These are phyloP conservation scores for Podospora pseudopauciseta DNA, from an alignment of 495 filamentous ascomycete species.

Conservation along the genomic window DNA sequence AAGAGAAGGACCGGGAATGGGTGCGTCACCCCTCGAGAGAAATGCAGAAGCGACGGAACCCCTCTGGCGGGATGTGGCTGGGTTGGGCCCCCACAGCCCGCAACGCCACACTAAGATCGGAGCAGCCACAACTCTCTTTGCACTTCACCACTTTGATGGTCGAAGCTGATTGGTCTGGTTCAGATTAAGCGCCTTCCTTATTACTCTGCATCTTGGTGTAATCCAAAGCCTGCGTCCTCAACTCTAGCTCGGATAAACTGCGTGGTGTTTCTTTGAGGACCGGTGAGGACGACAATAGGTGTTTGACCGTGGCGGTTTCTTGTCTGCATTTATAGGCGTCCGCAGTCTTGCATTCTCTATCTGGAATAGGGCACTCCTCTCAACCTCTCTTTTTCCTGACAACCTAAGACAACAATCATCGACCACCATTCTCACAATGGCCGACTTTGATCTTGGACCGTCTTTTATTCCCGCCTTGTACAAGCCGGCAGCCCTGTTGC, in stretches of 20 bases:
- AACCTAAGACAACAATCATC: background rate
- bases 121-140: background rate
- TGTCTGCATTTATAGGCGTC: background rate
- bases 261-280: background rate
- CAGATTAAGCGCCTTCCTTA: background rate
- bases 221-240: background rate
- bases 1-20: background rate
- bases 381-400: no score
- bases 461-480: slow-evolving; percentile 73
- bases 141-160: background rate
- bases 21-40: background rate
- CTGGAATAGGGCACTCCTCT: no score
- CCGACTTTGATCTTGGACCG: slow-evolving; percentile 57
- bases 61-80: background rate
- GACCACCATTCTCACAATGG: slow-evolving; percentile 32
- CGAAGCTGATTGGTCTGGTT: no score
- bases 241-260: background rate
- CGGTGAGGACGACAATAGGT: background rate
- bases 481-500: slow-evolving; percentile 71
- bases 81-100: background rate
- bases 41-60: background rate
- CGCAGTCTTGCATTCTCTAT: no score
- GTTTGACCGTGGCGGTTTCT: background rate
- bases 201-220: background rate
- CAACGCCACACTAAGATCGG: background rate